Evolutionary conservation across 108 stramenopile genomes (phyloP).

Genomic region (Craspedostauros australis): DNA sequence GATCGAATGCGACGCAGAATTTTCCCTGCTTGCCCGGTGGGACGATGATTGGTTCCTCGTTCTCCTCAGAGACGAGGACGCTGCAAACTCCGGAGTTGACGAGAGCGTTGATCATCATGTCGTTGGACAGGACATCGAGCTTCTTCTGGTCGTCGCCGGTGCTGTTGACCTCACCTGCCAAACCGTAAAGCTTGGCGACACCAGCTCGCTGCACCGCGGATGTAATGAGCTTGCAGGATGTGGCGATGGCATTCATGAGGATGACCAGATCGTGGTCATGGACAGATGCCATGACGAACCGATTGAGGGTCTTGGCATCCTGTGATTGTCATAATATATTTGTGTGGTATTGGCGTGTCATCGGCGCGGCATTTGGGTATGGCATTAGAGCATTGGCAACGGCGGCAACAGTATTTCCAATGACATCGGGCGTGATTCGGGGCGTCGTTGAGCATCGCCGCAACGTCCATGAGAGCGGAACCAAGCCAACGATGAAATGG

Average conservation of each 20-base stretch:
- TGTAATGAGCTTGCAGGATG: conserved; percentile 85
- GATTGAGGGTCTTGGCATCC: conserved; percentile 74
- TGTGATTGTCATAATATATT: too few relatives aligned
- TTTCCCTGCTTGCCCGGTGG: conserved; percentile 79
- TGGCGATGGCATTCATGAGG: conserved; percentile 78
- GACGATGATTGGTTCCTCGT: conserved; percentile 97
- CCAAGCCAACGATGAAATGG: too few relatives aligned
- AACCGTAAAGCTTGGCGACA: conserved; percentile 88
- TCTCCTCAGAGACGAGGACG: conserved; percentile 97
- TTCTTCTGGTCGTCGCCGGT: conserved; percentile 99
- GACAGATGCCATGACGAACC: conserved; percentile 80
- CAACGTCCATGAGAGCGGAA: too few relatives aligned
- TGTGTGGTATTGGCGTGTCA: too few relatives aligned
- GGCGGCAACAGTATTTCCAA: too few relatives aligned
- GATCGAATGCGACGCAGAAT: conserved; percentile 98
- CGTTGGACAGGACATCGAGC: conserved; percentile 97
- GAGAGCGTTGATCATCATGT: conserved; percentile 98
- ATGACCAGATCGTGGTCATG: conserved; percentile 80
- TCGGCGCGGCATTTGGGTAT: too few relatives aligned
- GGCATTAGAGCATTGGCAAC: too few relatives aligned
- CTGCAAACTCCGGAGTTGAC: conserved; percentile 86
- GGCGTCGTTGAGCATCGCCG: too few relatives aligned
- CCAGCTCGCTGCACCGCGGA: conserved; percentile 84
- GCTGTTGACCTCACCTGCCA: conserved; percentile 93
- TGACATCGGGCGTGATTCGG: too few relatives aligned